Evolutionary conservation across 2,329 filamentous ascomycete species (phyloP).

Genomic region (Arthrinium phaeospermum): DNA sequence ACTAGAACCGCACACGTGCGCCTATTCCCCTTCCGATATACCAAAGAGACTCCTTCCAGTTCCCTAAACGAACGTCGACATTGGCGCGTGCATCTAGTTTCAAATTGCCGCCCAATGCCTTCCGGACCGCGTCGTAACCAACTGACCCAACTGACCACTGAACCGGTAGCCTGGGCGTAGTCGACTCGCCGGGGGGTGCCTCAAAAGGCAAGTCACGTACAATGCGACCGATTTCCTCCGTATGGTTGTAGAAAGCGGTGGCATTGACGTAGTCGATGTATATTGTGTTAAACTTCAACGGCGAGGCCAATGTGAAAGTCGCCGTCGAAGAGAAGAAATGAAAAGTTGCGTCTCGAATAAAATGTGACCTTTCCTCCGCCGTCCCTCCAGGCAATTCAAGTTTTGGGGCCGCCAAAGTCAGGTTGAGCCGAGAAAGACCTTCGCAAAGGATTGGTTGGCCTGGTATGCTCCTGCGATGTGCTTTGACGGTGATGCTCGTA

Average conservation of each 20-base stretch:
- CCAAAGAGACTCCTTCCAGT: constrained; percentile 76
- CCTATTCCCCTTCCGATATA: constrained; percentile 74
- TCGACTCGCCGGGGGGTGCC: constrained; percentile 74
- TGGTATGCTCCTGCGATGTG: constrained; percentile 76
- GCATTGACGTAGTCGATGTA: constrained; percentile 83
- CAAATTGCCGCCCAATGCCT: constrained; percentile 80
- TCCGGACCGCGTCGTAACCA: constrained; percentile 81
- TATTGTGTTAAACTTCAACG: constrained; percentile 73
- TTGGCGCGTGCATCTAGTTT: constrained; percentile 80
- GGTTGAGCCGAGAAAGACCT: constrained; percentile 72
- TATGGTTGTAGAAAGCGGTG: constrained; percentile 83
- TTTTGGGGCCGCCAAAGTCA: constrained; percentile 75
- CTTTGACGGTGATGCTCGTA: constrained; percentile 75
- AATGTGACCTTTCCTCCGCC: constrained; percentile 60
- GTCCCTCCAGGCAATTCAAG: constrained; percentile 62
- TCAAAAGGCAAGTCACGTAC: constrained; percentile 75
- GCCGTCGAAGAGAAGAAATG: constrained; percentile 88
- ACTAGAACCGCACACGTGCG: constrained; percentile 62
- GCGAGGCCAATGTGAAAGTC: constrained; percentile 82
- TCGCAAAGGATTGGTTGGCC: constrained; percentile 72
- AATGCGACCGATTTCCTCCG: constrained; percentile 78
- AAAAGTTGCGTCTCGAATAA: constrained; percentile 86
- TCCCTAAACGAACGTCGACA: constrained; percentile 75
- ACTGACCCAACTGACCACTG: constrained; percentile 77
- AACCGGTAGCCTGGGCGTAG: constrained; percentile 81